Evolutionary conservation across 176 grass and related monocot genomes (phyloP), one percentile per base, ranked within the genome.

Genomic region (Stipa capillata): DNA sequence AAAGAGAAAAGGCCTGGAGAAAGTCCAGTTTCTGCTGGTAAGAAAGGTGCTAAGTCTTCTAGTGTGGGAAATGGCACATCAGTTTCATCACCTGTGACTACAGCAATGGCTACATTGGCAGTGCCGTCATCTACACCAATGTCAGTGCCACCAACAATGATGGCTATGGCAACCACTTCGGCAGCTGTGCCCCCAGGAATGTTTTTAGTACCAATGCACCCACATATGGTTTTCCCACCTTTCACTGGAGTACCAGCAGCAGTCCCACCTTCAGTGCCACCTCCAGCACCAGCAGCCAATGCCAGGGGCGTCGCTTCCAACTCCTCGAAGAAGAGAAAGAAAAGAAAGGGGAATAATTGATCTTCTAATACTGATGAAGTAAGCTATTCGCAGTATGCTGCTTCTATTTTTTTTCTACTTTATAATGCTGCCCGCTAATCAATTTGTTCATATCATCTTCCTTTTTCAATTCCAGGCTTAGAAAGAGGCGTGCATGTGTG

Each of bases 251-350:
- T 93, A 70, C 77, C 65, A 39, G 12, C 81, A 72, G 77, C 69
- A 77, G 80, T 82, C 73, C 57, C 84, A 65, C 91, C 91, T 49
- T 35, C 65, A 73, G 44, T 3, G 16, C 81, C 65, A 28, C 51
- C 62, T 60, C 20, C 76, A 71, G 85, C 83, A 36, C 52, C 85
- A 56, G 23, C 47, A 55, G 67, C 55, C 40, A 78, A 52, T 82
- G 67, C 14, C 2, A 81, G 40, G 8, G 65, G 41, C 7, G 21
- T 12, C 1, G 10, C 37, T 62, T 8, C 85, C 48, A 80, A n/a
- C 35, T 70, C 87, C 42, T 36, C 88, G 2, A 93, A 90, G 82
- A 93, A 90, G 85, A 87, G 85, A 66, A 93, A 90, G 88, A 93
- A 87, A 73, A 93, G 88, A 59, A 84, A 87, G 72, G 80, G 79